These are phyloP conservation scores for Fusarium sp. DNA, from an alignment of 2,329 filamentous ascomycete species.

Conservation along the genomic window DNA sequence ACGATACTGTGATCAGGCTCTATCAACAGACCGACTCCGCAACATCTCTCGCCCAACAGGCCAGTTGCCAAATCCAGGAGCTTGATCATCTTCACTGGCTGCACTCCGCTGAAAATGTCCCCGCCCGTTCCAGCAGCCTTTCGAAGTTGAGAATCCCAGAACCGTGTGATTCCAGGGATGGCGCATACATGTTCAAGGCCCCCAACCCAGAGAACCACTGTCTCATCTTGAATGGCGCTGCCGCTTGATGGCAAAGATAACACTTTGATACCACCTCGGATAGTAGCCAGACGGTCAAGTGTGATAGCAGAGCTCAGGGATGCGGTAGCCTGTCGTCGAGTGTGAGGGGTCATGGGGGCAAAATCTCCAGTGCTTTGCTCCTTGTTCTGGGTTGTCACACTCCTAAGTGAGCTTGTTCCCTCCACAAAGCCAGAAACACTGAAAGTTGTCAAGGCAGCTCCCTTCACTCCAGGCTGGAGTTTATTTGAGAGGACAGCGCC, in stretches of 20 bases:
- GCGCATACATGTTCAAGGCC: constrained; percentile 68
- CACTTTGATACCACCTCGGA: constrained; percentile 66
- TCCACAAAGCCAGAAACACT: constrained; percentile 71
- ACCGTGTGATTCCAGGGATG: constrained; percentile 66
- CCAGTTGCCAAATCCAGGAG: constrained; percentile 65
- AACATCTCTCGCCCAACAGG: constrained; percentile 69
- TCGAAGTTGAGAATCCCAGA: constrained; percentile 71
- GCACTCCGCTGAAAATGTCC: constrained; percentile 68
- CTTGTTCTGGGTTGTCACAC: constrained; percentile 51
- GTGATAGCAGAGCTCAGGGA: constrained; percentile 58
- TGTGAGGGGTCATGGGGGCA: constrained; percentile 74
- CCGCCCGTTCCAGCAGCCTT: constrained; percentile 63
- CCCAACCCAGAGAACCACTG: constrained; percentile 68
- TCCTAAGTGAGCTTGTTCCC: constrained; percentile 67
- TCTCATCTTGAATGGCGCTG: constrained; percentile 64
- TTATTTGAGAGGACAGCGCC: constrained; percentile 62
- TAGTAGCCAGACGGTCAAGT: constrained; percentile 63
- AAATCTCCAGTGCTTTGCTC: constrained; percentile 63
- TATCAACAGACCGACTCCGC: constrained; percentile 62
- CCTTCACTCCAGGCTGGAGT: constrained; percentile 64
- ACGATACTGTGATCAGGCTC: constrained; percentile 47
- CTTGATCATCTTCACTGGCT: constrained; percentile 68
- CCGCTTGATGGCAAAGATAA: constrained; percentile 59
- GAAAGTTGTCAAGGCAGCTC: constrained; percentile 70
- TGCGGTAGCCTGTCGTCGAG: constrained; percentile 65